Evolutionary conservation across 192 early-diverging fungal species (phyloP), one percentile per base, ranked within the genome.

Genomic region (Entomortierella parvispora): DNA sequence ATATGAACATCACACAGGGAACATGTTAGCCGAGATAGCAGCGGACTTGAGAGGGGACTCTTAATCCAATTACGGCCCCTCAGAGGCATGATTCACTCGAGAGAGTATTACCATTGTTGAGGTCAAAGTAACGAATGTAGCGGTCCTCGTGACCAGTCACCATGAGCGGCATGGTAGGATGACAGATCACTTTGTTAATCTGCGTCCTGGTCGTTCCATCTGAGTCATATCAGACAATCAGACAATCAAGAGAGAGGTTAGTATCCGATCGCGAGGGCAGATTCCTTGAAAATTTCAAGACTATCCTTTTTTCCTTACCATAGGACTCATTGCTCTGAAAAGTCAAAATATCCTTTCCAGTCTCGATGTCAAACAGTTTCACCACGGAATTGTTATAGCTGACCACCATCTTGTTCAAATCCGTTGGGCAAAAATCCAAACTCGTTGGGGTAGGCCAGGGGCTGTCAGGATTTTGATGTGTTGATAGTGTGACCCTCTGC

Each of bases 131-230:
- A 59, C 92, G 82, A 51, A 95, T 87, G 45, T 84, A 84, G 42
- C 89, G 69, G 68, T 95, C 93, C 59, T 95, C 93, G 63, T 92
- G 88, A 18, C 87, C 93, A 8, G 92, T 84, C n/a, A 94, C 84
- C 12, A 92, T 65, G 15, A 94, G 48, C 8, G 92, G 87, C 54
- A 92, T 57, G 1, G 88, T 91, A 18, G 94, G 92, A 76, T 95
- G 94, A 12, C 77, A 63, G 17, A 92, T 69, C 25, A 94, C 71
- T 55, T 82, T 81, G 81, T 95, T 95, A 70, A 94, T 93, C 76
- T 94, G 94, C n/a, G 91, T 90, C 2, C 50, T 60, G 4, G 74
- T 26, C 3, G 89, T 87, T 54, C 82, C 81, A 71, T 94, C 92
- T 92, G 65, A 7, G 20, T 26, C 45, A 55, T 11, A 18, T 1